phyloP scores from a whole-genome alignment of 2,329 filamentous ascomycete genomes.

The Colletotrichum liaoningense region DNA sequence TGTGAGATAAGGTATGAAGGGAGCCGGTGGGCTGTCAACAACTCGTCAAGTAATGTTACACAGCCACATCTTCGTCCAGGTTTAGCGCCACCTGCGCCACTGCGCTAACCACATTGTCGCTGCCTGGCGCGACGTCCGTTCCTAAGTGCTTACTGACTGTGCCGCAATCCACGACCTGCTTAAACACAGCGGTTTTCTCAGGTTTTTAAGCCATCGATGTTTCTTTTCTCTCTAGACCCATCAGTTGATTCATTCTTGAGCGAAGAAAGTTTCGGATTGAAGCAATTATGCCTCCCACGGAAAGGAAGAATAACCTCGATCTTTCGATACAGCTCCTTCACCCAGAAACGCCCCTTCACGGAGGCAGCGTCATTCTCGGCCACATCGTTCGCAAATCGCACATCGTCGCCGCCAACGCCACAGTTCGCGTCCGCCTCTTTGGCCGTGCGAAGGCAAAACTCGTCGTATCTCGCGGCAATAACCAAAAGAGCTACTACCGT shows the following conservation, averaged over 20 bases:
- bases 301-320: background rate
- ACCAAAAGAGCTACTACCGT: slow-evolving; percentile 36
- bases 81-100: background rate
- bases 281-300: background rate
- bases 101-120: background rate
- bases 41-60: background rate
- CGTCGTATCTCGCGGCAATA: slow-evolving; percentile 25
- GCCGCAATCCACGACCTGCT: background rate
- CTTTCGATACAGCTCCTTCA: slow-evolving; percentile 11
- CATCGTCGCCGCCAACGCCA: slow-evolving; percentile 38
- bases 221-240: background rate
- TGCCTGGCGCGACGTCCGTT: background rate
- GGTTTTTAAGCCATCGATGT: too few relatives aligned
- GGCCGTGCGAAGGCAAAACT: slow-evolving; percentile 44
- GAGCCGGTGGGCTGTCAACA: too few relatives aligned
- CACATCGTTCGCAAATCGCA: slow-evolving; percentile 38
- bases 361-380: slow-evolving; percentile 43
- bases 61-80: background rate
- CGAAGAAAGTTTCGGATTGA: background rate
- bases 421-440: slow-evolving; percentile 38
- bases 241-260: background rate
- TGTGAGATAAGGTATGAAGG: too few relatives aligned
- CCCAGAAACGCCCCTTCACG: slow-evolving; percentile 13
- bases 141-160: background rate
- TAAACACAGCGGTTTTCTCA: background rate